These are phyloP conservation scores for Calonectria pseudoturangicola DNA, from an alignment of 2,329 filamentous ascomycete species.

Conservation along the genomic window DNA sequence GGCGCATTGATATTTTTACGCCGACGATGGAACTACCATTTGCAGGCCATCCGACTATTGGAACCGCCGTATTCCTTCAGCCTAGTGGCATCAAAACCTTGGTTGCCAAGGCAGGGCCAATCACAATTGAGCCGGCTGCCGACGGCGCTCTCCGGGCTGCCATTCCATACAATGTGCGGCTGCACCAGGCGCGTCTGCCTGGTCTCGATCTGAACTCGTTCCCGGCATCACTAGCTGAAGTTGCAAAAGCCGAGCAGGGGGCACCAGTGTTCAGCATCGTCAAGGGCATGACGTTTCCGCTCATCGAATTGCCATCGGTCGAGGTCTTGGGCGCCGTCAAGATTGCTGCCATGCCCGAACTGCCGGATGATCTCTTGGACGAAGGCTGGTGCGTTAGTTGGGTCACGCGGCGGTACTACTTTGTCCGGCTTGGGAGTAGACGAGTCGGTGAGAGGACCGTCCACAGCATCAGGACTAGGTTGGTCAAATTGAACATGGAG, in stretches of 20 bases:
- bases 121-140: constrained; percentile 62
- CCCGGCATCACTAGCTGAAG: constrained; percentile 30
- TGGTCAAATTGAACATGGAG: constrained; percentile 71
- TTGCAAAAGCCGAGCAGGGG: constrained; percentile 58
- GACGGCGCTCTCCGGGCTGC: constrained; percentile 71
- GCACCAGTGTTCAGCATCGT: constrained; percentile 77
- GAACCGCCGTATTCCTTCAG: constrained; percentile 69
- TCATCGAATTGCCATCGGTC: constrained; percentile 76
- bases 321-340: constrained; percentile 71
- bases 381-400: constrained; percentile 71
- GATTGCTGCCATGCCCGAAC: constrained; percentile 59
- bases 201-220: constrained; percentile 42
- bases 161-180: constrained; percentile 80
- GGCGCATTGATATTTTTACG: constrained; percentile 75
- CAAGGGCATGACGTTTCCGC: constrained; percentile 82
- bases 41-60: constrained; percentile 77
- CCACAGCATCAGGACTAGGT: constrained; percentile 71
- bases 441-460: constrained; percentile 48
- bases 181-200: constrained; percentile 69
- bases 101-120: constrained; percentile 73
- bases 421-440: constrained; percentile 63
- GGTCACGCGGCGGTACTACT: constrained; percentile 75
- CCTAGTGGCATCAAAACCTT: constrained; percentile 62
- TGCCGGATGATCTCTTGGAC: constrained; percentile 63
- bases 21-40: constrained; percentile 73